Percentiles rank a stretch among this genome's conserved stretches.
phyloP scores from a whole-genome alignment of 176 grass and related monocot species.

The Puccinellia tenuiflora region DNA sequence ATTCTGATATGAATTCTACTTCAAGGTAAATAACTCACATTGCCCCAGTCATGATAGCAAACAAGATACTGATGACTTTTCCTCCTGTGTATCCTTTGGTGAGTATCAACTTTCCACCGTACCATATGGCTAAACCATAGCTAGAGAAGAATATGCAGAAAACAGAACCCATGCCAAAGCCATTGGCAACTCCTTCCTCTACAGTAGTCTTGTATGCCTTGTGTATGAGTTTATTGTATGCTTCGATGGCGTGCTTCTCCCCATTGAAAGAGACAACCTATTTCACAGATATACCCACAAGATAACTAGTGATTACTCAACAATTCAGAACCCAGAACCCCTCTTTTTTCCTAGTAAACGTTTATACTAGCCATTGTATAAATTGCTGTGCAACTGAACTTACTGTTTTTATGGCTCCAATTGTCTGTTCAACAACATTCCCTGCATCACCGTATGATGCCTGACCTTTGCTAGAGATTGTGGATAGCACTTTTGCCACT shows the following conservation, averaged over 20 bases:
- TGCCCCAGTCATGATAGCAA: constrained; percentile 61
- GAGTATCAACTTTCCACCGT: constrained; percentile 52
- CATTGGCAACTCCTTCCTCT: constrained; percentile 58
- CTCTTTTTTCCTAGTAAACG: background rate
- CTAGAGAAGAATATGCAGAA: constrained; percentile 58
- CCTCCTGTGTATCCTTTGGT: constrained; percentile 59
- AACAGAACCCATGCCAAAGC: constrained; percentile 61
- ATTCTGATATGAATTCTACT: background rate
- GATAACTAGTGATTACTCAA: background rate
- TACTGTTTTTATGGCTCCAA: constrained; percentile 76
- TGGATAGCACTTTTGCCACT: constrained; percentile 51
- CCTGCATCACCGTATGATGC: constrained; percentile 61
- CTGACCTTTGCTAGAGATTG: constrained; percentile 57
- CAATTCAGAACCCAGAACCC: background rate
- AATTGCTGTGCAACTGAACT: background rate
- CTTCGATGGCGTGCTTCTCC: constrained; percentile 52
- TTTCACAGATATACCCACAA: constrained; percentile 19
- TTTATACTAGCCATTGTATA: background rate
- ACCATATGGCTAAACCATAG: constrained; percentile 64
- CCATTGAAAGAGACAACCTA: constrained; percentile 78
- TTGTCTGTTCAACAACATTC: constrained; percentile 65
- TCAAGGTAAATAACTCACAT: constrained; percentile 42
- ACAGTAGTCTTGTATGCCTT: constrained; percentile 38
- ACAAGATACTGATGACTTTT: constrained; percentile 52
- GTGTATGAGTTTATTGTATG: constrained; percentile 54